Conservation (phyloP, 768 basidiomycete genomes). For the Lactarius deliciosus region DNA sequence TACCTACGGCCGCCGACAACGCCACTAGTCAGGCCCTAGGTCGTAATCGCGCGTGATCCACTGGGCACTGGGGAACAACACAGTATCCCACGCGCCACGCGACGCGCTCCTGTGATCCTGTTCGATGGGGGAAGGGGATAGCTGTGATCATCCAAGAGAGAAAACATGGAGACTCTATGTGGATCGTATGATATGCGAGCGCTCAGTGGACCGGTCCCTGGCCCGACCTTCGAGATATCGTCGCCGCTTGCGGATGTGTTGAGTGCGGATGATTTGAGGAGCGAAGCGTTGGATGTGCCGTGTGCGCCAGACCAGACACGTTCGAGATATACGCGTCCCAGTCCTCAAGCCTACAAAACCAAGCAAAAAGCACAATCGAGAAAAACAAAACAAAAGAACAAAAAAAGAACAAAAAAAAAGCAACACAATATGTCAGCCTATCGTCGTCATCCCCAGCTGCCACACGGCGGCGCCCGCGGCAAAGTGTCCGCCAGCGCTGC, state of each 20-base stretch:
- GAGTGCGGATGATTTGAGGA: background rate
- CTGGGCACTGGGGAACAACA: background rate
- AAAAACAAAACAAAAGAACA: background rate
- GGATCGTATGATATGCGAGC: background rate
- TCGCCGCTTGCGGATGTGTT: background rate
- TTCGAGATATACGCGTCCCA: constrained; percentile 29
- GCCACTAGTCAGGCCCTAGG: background rate
- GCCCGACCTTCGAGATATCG: constrained; percentile 5
- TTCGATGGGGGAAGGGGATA: background rate
- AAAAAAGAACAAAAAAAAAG: background rate
- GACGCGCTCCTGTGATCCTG: background rate
- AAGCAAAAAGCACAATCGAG: background rate
- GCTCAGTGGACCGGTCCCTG: constrained; percentile 18
- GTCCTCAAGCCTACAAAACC: constrained; percentile 24
- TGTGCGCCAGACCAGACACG: constrained; percentile 23
- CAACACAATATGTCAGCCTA: background rate
- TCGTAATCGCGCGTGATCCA: background rate
- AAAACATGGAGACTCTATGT: background rate
- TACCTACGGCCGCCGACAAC: background rate
- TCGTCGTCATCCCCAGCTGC: background rate
- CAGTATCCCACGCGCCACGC: background rate
- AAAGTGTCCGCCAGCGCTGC: background rate
- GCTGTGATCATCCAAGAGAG: background rate
- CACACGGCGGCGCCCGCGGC: background rate
- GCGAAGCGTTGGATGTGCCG: constrained; percentile 5